Percentiles rank a stretch among this genome's conserved stretches.
Evolutionary conservation across 2,329 filamentous ascomycete species (phyloP).

Genomic region (Epichloe amarillans): DNA sequence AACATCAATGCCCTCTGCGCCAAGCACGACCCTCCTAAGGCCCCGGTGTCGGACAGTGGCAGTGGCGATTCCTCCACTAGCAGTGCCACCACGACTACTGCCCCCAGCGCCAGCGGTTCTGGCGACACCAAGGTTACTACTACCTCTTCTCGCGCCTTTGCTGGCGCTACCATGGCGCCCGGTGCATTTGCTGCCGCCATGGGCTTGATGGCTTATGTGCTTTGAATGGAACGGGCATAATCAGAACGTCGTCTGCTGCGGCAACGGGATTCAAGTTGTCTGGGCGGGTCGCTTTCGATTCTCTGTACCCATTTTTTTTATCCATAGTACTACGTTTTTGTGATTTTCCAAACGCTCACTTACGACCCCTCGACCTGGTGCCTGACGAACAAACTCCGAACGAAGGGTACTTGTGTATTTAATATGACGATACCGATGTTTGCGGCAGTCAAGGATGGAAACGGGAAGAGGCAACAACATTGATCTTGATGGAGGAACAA

Average conservation of each 20-base stretch:
- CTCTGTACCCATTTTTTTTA: slow-evolving; percentile 19
- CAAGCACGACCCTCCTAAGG: slow-evolving; percentile 20
- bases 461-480: slow-evolving; percentile 7
- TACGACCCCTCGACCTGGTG: neutral
- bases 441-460: neutral
- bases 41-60: slow-evolving; percentile 10
- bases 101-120: slow-evolving; percentile 10
- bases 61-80: slow-evolving; percentile 12
- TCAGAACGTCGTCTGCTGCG: neutral
- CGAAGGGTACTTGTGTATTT: slow-evolving; percentile 9
- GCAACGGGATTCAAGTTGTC: slow-evolving; percentile 3
- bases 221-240: slow-evolving; percentile 21
- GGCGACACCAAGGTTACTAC: slow-evolving; percentile 18
- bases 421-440: slow-evolving; percentile 4
- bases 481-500: slow-evolving; percentile 7
- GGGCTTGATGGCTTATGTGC: slow-evolving; percentile 38
- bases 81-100: slow-evolving; percentile 11
- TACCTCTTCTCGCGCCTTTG: slow-evolving; percentile 17
- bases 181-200: slow-evolving; percentile 34
- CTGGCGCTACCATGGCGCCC: slow-evolving; percentile 29
- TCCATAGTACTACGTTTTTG: slow-evolving; percentile 17
- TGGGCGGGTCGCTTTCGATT: slow-evolving; percentile 15
- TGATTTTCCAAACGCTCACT: slow-evolving; percentile 7
- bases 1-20: slow-evolving; percentile 37
- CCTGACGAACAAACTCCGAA: slow-evolving; percentile 11